A percentile compares a stretch with the other conserved stretches of the same genome.
Conservation (phyloP, 31 red algal species). For the Asparagopsis taxiformis region DNA sequence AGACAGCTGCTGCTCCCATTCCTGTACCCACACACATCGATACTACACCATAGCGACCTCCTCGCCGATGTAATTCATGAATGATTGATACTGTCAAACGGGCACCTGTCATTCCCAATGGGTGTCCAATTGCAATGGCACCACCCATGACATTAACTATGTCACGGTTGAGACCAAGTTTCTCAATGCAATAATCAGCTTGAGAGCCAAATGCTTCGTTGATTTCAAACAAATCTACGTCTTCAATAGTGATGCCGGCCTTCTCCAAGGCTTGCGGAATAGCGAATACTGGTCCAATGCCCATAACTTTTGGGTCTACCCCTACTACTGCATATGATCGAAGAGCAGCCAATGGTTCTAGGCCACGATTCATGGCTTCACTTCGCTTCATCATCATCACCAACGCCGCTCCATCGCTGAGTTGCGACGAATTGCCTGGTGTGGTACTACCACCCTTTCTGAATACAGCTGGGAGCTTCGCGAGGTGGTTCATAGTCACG, state of each 20-base stretch:
- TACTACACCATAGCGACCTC: constrained; percentile 89
- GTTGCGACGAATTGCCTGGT: constrained; percentile 97
- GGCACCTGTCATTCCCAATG: constrained; percentile 96
- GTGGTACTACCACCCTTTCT: constrained; percentile 91
- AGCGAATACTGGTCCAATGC: constrained; percentile 95
- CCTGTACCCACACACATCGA: constrained; percentile 98
- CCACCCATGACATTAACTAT: constrained; percentile 97
- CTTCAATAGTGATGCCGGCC: constrained; percentile 67
- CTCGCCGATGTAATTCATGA: constrained; percentile 80
- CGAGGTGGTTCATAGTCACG: constrained; percentile 69
- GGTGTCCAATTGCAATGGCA: constrained; percentile 99
- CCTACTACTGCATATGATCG: constrained; percentile 88
- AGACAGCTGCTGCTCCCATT: constrained; percentile 98
- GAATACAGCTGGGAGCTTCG: constrained; percentile 90
- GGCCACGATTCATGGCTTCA: constrained; percentile 80
- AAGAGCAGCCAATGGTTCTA: constrained; percentile 68
- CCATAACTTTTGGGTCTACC: constrained; percentile 93
- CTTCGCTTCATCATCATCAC: constrained; percentile 93
- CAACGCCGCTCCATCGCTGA: constrained; percentile 96
- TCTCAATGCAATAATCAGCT: constrained; percentile 84
- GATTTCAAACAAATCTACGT: constrained; percentile 96
- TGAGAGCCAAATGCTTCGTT: constrained; percentile 99
- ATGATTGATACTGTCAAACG: constrained; percentile 83
- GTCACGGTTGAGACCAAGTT: constrained; percentile 86
- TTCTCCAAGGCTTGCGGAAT: constrained; percentile 86